Percentiles rank a stretch among this genome's conserved stretches.
These are phyloP conservation scores for Akebia trifoliata DNA, from an alignment of 164 flowering plant genomes.

Conservation along the genomic window DNA sequence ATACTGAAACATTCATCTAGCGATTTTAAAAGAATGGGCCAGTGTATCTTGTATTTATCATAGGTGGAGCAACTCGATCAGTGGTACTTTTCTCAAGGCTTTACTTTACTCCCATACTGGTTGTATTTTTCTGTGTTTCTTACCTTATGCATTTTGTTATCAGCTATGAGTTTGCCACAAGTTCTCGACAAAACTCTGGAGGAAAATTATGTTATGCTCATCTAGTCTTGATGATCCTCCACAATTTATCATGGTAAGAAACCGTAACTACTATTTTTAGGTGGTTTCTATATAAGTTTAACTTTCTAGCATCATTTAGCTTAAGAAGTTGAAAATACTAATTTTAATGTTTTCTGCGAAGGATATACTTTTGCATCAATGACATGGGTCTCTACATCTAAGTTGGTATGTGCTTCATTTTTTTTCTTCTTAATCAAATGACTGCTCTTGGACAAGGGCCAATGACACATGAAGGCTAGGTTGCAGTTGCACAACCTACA, in stretches of 20 bases:
- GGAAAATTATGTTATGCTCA: constrained; percentile 88
- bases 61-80: constrained; percentile 98
- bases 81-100: constrained; percentile 53
- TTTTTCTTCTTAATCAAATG: too few relatives aligned
- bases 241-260: constrained; percentile 70
- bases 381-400: too few relatives aligned
- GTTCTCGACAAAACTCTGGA: constrained; percentile 64
- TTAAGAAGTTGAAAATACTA: not conserved
- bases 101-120: not conserved
- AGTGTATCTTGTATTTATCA: constrained; percentile 84
- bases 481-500: too few relatives aligned
- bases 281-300: not conserved
- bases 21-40: constrained; percentile 90
- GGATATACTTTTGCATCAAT: too few relatives aligned
- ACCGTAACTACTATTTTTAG: not conserved
- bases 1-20: constrained; percentile 64
- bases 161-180: constrained; percentile 91
- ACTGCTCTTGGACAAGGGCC: too few relatives aligned
- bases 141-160: constrained; percentile 11
- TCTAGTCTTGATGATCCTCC: constrained; percentile 96
- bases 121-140: constrained; percentile 13
- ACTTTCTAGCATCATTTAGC: not conserved
- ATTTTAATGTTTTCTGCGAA: not conserved
- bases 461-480: too few relatives aligned
- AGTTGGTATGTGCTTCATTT: too few relatives aligned